Conservation (phyloP, 805 yeast species). For the Osmozyma mogii region DNA sequence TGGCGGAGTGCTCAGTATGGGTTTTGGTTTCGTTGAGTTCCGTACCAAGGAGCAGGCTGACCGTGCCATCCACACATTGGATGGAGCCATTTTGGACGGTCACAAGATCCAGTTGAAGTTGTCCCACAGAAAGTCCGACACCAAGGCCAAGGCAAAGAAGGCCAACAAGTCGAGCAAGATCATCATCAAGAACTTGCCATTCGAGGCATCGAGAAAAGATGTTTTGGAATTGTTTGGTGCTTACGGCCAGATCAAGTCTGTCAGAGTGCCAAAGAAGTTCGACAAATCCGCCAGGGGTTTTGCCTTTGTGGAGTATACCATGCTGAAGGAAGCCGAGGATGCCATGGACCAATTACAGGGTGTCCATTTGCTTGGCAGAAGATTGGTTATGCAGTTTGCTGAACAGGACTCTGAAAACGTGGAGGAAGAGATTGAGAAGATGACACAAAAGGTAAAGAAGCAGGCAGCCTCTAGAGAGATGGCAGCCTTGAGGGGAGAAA, state of each 20-base stretch:
- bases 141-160: constrained; percentile 19
- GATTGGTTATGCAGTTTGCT: constrained; percentile 90
- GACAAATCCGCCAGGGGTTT: constrained; percentile 94
- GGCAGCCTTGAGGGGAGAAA: constrained; percentile 60
- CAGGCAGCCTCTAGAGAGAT: constrained; percentile 75
- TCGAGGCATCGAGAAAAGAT: constrained; percentile 90
- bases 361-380: constrained; percentile 92
- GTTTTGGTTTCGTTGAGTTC: constrained; percentile 94
- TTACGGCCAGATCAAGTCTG: constrained; percentile 90
- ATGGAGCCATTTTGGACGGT: constrained; percentile 77
- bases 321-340: constrained; percentile 81
- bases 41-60: constrained; percentile 70
- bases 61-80: constrained; percentile 62
- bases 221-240: constrained; percentile 89
- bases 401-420: constrained; percentile 74
- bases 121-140: constrained; percentile 63
- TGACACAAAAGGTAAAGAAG: constrained; percentile 77
- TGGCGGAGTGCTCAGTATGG: constrained; percentile 79
- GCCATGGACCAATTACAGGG: constrained; percentile 94
- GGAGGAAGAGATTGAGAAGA: constrained; percentile 82
- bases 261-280: constrained; percentile 92
- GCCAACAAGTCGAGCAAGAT: constrained; percentile 58
- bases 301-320: constrained; percentile 89
- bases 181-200: constrained; percentile 93
- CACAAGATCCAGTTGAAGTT: constrained; percentile 85